Evolutionary conservation across 2,329 filamentous ascomycete genomes (phyloP).

Genomic region (Fusarium mexicanum): DNA sequence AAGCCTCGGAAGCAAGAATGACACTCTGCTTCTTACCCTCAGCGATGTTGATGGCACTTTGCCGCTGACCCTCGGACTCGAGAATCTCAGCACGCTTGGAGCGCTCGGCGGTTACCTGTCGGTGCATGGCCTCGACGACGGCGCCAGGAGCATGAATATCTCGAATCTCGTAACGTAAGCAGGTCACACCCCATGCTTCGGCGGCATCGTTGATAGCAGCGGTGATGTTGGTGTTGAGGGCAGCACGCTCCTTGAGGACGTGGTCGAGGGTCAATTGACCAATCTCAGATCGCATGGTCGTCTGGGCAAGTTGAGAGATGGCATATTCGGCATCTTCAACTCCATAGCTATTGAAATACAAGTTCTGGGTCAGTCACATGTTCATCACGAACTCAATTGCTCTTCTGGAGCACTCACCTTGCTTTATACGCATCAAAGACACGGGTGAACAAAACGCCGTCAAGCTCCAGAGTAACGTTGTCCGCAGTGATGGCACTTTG

Average conservation of each 20-base stretch:
- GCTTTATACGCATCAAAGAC: constrained; percentile 99
- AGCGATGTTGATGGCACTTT: constrained; percentile 98
- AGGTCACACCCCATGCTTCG: constrained; percentile 95
- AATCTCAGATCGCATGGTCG: constrained; percentile 98
- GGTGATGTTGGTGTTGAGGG: constrained; percentile 98
- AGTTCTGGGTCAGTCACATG: constrained; percentile 8
- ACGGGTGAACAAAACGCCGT: constrained; percentile 93
- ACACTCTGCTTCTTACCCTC: constrained; percentile 97
- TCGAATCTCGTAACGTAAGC: constrained; percentile 95
- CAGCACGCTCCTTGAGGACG: constrained; percentile 95
- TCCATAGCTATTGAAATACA: constrained; percentile 75
- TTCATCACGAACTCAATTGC: not conserved
- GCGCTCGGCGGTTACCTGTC: constrained; percentile 95
- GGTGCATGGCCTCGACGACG: constrained; percentile 97
- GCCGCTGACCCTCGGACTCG: constrained; percentile 94
- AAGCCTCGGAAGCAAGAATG: constrained; percentile 92
- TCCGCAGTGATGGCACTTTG: constrained; percentile 98
- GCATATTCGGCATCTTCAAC: constrained; percentile 99
- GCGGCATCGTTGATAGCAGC: constrained; percentile 98
- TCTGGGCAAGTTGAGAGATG: constrained; percentile 97
- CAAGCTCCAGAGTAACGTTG: constrained; percentile 95
- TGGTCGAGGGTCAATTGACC: constrained; percentile 96
- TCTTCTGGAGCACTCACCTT: constrained; percentile 64
- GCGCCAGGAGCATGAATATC: constrained; percentile 96
- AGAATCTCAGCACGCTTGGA: constrained; percentile 98